Conservation (phyloP, 257 asterid genomes). For the Mitragyna speciosa region DNA sequence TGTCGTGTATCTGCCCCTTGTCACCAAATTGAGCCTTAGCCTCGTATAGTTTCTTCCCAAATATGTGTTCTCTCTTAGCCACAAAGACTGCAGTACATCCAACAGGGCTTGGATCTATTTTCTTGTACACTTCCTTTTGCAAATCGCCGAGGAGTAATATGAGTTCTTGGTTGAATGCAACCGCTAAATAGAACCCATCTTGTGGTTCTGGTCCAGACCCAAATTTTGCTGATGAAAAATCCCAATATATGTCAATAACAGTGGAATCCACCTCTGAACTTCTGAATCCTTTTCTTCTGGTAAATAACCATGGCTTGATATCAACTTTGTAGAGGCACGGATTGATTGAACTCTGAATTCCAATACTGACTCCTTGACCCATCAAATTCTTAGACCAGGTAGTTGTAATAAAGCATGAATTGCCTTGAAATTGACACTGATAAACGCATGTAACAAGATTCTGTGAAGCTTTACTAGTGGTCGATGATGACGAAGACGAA, state of each 20-base stretch:
- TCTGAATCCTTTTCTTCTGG: slow-evolving; percentile 56
- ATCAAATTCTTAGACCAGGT: slow-evolving; percentile 61
- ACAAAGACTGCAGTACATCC: slow-evolving; percentile 38
- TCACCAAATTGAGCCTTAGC: slow-evolving; percentile 54
- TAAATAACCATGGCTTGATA: slow-evolving; percentile 68
- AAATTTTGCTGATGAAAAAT: slow-evolving; percentile 65
- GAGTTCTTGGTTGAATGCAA: slow-evolving; percentile 47
- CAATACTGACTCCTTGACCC: slow-evolving; percentile 59
- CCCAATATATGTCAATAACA: slow-evolving; percentile 53
- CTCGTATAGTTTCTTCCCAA: slow-evolving; percentile 48
- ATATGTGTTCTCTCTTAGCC: slow-evolving; percentile 55
- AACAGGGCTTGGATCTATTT: slow-evolving; percentile 27
- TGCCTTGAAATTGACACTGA: slow-evolving; percentile 35
- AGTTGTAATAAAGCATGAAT: slow-evolving; percentile 51
- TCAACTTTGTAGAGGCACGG: slow-evolving; percentile 53
- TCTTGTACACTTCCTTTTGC: slow-evolving; percentile 40
- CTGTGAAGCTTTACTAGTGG: slow-evolving; percentile 39
- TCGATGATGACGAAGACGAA: slow-evolving; percentile 44
- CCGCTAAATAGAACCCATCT: slow-evolving; percentile 54
- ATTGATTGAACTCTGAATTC: slow-evolving; percentile 37
- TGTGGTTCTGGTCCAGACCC: slow-evolving; percentile 65
- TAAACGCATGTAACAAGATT: slow-evolving; percentile 58
- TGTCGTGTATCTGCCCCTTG: slow-evolving; percentile 48
- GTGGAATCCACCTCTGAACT: slow-evolving; percentile 30
- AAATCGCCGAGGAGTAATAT: slow-evolving; percentile 57